These are phyloP conservation scores for Phoma herbarum DNA, from an alignment of 2,329 filamentous ascomycete genomes.

Conservation along the genomic window DNA sequence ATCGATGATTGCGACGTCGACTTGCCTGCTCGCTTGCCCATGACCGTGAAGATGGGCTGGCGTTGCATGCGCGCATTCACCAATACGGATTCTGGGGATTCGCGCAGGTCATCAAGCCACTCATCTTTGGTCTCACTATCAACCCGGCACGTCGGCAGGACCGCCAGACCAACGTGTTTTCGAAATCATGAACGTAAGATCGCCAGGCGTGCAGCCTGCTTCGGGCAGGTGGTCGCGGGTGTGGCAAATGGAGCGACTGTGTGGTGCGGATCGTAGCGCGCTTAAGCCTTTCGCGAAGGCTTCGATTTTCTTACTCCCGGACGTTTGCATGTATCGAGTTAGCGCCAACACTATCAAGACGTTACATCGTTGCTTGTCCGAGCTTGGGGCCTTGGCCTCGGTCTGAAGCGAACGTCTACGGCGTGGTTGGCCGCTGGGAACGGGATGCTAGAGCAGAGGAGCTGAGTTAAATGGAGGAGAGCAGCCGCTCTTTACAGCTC, in stretches of 20 bases:
- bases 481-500: constrained; percentile 20
- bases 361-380: constrained; percentile 46
- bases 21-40: constrained; percentile 12
- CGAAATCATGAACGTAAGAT: constrained; percentile 35
- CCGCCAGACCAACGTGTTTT: constrained; percentile 13
- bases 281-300: constrained; percentile 42
- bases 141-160: constrained; percentile 27
- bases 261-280: constrained; percentile 24
- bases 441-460: constrained; percentile 15
- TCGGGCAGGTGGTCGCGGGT: constrained; percentile 39
- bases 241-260: constrained; percentile 12
- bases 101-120: constrained; percentile 13
- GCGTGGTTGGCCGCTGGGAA: constrained; percentile 22
- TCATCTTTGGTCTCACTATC: constrained; percentile 18
- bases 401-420: constrained; percentile 24
- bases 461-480: constrained; percentile 37
- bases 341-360: constrained; percentile 34
- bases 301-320: constrained; percentile 36
- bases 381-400: constrained; percentile 29
- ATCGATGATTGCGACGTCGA: constrained; percentile 10
- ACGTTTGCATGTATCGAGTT: constrained; percentile 22
- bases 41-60: constrained; percentile 5
- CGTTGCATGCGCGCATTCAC: constrained; percentile 15
- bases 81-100: constrained; percentile 15
- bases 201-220: constrained; percentile 19